These are phyloP conservation scores for Cronartium quercuum DNA, from an alignment of 1,284 basidiomycete genomes.

Conservation along the genomic window DNA sequence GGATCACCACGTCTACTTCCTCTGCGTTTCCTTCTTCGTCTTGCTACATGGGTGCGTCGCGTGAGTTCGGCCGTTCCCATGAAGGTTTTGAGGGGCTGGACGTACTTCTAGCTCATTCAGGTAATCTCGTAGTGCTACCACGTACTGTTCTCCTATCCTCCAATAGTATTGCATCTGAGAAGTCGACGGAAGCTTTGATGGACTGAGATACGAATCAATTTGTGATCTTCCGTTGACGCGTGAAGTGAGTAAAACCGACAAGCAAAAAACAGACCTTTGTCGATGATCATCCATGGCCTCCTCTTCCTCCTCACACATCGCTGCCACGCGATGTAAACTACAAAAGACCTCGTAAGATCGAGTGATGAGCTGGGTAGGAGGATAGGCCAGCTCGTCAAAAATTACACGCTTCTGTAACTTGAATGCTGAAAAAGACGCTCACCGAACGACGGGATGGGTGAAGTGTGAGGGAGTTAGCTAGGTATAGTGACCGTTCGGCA, in stretches of 20 bases:
- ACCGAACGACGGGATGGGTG: conserved; percentile 27
- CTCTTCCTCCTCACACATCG: conserved; percentile 30
- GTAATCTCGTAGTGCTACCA: conserved; percentile 31
- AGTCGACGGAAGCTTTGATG: conserved; percentile 16
- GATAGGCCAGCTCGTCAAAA: too few relatives aligned
- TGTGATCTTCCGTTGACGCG: background rate
- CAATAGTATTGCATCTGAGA: conserved; percentile 36
- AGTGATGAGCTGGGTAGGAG: conserved; percentile 35
- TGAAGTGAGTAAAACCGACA: background rate
- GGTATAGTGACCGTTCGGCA: conserved; percentile 32
- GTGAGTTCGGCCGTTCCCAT: background rate
- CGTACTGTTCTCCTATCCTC: conserved; percentile 34
- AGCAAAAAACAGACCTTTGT: background rate
- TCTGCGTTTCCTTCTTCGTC: conserved; percentile 18
- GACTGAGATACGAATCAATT: background rate
- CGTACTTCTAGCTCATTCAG: conserved; percentile 29
- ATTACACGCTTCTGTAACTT: too few relatives aligned
- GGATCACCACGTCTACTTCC: conserved; percentile 29
- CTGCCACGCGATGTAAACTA: conserved; percentile 30
- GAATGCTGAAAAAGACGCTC: background rate
- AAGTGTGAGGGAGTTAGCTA: conserved; percentile 17
- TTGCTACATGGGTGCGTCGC: background rate
- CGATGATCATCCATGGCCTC: background rate
- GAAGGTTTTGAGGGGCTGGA: background rate
- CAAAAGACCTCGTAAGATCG: conserved; percentile 31